phyloP scores from a whole-genome alignment of 257 asterid genomes.

The Asclepias syriaca region DNA sequence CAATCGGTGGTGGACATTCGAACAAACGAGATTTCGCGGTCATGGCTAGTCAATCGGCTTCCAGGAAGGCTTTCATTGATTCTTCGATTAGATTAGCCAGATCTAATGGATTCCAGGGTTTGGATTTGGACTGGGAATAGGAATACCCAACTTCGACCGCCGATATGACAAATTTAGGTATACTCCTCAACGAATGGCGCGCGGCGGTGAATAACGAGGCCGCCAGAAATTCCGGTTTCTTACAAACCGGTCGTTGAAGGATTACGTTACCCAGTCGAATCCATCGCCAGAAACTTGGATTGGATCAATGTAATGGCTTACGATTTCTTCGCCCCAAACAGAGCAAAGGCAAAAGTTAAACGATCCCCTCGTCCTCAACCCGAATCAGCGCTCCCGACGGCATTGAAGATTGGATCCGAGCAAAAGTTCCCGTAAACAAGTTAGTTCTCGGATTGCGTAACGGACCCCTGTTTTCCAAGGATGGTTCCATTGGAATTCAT shows the following conservation, averaged over 20 bases:
- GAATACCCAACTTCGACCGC: constrained; percentile 31
- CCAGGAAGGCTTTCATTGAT: constrained; percentile 35
- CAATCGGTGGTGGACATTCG: constrained; percentile 41
- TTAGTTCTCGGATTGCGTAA: constrained; percentile 40
- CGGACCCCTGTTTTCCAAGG: constrained; percentile 16
- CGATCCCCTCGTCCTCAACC: constrained; percentile 24
- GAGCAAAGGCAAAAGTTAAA: constrained; percentile 21
- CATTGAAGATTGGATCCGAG: constrained; percentile 24
- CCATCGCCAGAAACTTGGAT: constrained; percentile 32
- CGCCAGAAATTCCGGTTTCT: constrained; percentile 20
- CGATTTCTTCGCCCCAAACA: constrained; percentile 41
- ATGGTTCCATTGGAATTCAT: constrained; percentile 29
- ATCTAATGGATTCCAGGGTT: constrained; percentile 32
- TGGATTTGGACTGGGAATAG: constrained; percentile 53
- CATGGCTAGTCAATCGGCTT: constrained; percentile 34
- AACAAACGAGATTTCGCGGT: constrained; percentile 15
- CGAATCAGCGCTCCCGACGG: constrained; percentile 36
- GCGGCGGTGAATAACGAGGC: constrained; percentile 33
- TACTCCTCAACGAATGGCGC: constrained; percentile 37
- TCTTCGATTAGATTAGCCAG: constrained; percentile 43
- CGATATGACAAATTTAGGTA: constrained; percentile 39
- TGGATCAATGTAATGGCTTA: constrained; percentile 47
- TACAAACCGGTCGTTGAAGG: constrained; percentile 19
- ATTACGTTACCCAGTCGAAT: constrained; percentile 24
- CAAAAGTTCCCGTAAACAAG: constrained; percentile 29